Base-by-base conservation (phyloP, 306 rosid genomes). In the Trichosanthes cucumerina region DNA sequence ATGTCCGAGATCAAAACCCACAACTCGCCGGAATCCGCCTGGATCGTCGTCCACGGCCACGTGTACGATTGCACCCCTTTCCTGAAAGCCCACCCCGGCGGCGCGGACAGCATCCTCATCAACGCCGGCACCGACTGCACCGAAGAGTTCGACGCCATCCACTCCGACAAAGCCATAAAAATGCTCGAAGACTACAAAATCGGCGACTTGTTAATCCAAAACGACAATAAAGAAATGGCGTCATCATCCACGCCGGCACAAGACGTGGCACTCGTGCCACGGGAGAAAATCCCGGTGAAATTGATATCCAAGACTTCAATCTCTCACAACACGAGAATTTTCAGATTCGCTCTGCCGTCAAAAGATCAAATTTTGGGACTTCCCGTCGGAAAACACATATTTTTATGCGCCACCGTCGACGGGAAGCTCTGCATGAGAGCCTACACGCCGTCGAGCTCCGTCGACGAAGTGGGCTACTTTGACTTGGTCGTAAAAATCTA, bases 111-210 rank as follows among this genome's bases (percentile, higher is more conserved):
- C 83, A 91, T 93, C 76, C 87, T 93, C 79, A 86, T 93, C 80
- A 93, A 91, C n/a, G 92, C 92, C n/a, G 98, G 98, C 70, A 89
- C 93, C 4, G 97, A 93, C 83, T 90, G 91, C 74, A 91, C 98
- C 0, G 98, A 93, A 8, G 98, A 93, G 54, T 93, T 93, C 56
- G 93, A 93, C 1, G 96, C 96, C 78, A 93, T 93, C 63, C 98
- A 93, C 72, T 93, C 97, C n/a, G 90, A 87, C 80, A 93, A 89
- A 78, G 97, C 98, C 79, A 89, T 88, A 85, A 84, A 84, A 18
- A 83, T 91, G 87, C 89, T 93, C 7, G 82, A 93, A 8, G 92
- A 86, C 3, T 91, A 84, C 86, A 76, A 82, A 11, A 86, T 93
- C 2, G 98, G 98, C 0, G 88, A 88, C 82, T 78, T 93, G 16